phyloP scores from a whole-genome alignment of 192 early-diverging fungal species.

The Coemansia reversa region DNA sequence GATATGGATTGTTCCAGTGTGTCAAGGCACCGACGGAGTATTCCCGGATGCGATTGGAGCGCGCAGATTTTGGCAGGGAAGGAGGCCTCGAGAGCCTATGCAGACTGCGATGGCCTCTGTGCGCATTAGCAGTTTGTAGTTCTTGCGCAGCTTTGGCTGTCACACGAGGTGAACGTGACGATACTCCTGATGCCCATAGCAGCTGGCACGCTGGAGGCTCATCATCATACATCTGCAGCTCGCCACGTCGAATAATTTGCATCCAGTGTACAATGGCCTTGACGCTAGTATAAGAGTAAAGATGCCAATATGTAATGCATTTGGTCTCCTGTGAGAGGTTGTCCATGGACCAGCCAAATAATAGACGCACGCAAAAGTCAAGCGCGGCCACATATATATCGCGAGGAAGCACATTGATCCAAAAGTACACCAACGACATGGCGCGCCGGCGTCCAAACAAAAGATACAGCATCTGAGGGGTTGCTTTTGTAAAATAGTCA shows the following conservation, averaged over 20 bases:
- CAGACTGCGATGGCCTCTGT: background rate
- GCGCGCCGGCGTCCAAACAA: constrained; percentile 85
- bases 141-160: background rate
- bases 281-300: constrained; percentile 88
- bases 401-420: constrained; percentile 77
- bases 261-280: constrained; percentile 95
- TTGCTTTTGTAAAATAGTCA: constrained; percentile 78
- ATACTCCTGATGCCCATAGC: constrained; percentile 20
- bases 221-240: constrained; percentile 94
- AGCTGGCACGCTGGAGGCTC: constrained; percentile 57
- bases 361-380: constrained; percentile 65
- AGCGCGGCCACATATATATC: constrained; percentile 72
- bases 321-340: constrained; percentile 74
- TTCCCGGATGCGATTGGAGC: constrained; percentile 50
- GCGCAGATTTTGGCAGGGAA: constrained; percentile 23
- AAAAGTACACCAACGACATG: constrained; percentile 76
- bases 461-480: constrained; percentile 83
- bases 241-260: constrained; percentile 85
- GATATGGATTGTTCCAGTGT: constrained; percentile 59
- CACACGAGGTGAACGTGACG: background rate
- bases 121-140: background rate
- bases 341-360: constrained; percentile 81
- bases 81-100: constrained; percentile 21
- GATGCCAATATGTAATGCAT: constrained; percentile 75
- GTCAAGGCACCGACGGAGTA: constrained; percentile 63